A percentile compares a stretch with the other conserved stretches of the same genome.
phyloP scores from a whole-genome alignment of 495 filamentous ascomycete genomes.

The Chaetomium tenue region DNA sequence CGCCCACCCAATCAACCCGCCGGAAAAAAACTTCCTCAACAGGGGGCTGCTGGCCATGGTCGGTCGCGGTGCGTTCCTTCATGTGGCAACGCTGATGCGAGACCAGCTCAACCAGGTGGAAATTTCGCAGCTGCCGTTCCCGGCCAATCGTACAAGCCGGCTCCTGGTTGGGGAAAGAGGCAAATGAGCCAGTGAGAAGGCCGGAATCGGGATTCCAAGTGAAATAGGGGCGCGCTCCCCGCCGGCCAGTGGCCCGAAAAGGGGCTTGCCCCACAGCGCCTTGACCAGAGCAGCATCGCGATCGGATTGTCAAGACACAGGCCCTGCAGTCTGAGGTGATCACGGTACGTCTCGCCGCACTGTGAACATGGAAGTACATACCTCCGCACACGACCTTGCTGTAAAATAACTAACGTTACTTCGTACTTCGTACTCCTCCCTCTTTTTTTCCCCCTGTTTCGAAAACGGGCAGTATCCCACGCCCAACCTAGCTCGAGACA shows the following conservation, averaged over 20 bases:
- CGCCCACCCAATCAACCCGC: conserved; percentile 13
- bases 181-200: conserved; percentile 11
- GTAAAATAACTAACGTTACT: background rate
- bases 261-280: conserved; percentile 6
- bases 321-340: background rate
- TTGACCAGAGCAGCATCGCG: background rate
- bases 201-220: conserved; percentile 8
- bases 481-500: background rate
- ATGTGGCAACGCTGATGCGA: conserved; percentile 19
- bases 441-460: background rate
- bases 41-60: conserved; percentile 6
- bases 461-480: no score
- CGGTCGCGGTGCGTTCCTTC: conserved; percentile 6
- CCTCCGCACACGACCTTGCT: background rate
- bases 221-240: conserved; percentile 12
- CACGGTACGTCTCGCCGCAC: conserved; percentile 7
- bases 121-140: conserved; percentile 16
- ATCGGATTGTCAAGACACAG: background rate
- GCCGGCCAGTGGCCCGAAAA: background rate
- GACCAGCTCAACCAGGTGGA: background rate
- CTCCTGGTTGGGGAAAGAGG: background rate
- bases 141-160: conserved; percentile 16
- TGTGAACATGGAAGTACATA: conserved; percentile 5
- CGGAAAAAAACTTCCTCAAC: conserved; percentile 16
- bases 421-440: background rate